Evolutionary conservation across 306 rosid genomes (phyloP), one percentile per base, ranked within the genome.

Genomic region (Oxytropis ochrocephala): DNA sequence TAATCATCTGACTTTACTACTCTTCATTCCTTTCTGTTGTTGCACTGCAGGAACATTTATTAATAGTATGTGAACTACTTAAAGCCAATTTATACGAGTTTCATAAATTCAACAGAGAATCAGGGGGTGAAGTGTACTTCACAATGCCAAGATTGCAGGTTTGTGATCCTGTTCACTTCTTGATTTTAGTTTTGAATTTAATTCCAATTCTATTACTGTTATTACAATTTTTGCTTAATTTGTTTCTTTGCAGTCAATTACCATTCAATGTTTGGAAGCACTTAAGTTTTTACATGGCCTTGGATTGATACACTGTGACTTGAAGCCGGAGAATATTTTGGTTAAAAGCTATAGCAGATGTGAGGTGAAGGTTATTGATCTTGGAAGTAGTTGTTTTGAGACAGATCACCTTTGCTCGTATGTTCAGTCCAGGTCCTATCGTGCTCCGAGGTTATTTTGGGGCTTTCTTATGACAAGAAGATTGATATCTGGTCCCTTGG

Each of bases 81-180:
- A 95, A 95, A 83, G 99, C 99, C 80, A 94, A 94, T 85, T 78
- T 94, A 29, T 94, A 94, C 14, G 99, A 94, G 79, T 94, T 94
- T 79, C 99, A 94, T 75, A 94, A 94, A 69, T 94, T 88, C 69
- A 94, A 94, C 73, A 78, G 99, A 83, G 99, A 91, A 86, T 91
- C 99, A 53, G 99, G 99, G 55, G 97, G 99, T 5, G 97, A 94
- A 83, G 99, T 94, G 8, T 94, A 94, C 90, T 94, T 94, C 83
- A 94, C 97, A 18, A 94, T 94, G 99, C 97, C 99, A 10, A 87
- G 99, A 80, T 80, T 94, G 87, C 99, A 94, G 97, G 99, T 91
- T 27, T 79, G 89, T 83, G 44, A 58, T 73, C 55, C 54, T 33
- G 64, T 64, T 55, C 73, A 56, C 53, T 27, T 61, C 47, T 9